Conservation (phyloP, 257 asterid genomes). For the Nicotiana tomentosiformis region DNA sequence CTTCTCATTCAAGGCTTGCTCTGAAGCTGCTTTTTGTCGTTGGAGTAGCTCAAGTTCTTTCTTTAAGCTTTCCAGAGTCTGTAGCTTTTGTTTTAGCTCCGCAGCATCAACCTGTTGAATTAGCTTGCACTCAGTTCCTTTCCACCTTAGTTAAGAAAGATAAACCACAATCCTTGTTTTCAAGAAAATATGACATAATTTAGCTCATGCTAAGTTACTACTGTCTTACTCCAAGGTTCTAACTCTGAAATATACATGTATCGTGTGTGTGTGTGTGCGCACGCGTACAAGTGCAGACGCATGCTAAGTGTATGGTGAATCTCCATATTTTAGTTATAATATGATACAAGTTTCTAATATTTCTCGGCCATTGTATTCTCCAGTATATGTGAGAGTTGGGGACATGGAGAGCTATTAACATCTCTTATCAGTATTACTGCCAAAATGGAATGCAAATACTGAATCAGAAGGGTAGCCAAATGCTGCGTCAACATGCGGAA, state of each 20-base stretch:
- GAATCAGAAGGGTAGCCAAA: not conserved
- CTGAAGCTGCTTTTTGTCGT: slow-evolving; percentile 94
- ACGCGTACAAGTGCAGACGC: not conserved
- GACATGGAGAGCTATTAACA: not conserved
- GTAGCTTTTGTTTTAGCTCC: slow-evolving; percentile 91
- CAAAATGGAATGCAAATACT: not conserved
- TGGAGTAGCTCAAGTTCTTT: slow-evolving; percentile 92
- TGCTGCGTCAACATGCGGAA: not conserved
- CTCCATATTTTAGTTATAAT: not conserved
- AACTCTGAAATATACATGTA: not conserved
- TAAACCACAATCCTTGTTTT: not conserved
- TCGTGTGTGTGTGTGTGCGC: not conserved
- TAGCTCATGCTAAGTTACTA: not conserved
- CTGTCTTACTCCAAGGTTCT: not conserved
- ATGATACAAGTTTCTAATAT: not conserved
- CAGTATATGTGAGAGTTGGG: not conserved
- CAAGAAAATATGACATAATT: not conserved
- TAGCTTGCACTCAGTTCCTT: not conserved
- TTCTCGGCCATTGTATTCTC: not conserved
- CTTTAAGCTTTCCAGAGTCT: slow-evolving; percentile 65
- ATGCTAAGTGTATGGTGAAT: not conserved
- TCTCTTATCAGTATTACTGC: not conserved
- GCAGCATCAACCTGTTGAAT: slow-evolving; percentile 83
- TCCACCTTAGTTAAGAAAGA: not conserved
- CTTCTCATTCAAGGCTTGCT: slow-evolving; percentile 65